Conservation (phyloP, 331 rosid genomes). For the Phaseolus coccineus region DNA sequence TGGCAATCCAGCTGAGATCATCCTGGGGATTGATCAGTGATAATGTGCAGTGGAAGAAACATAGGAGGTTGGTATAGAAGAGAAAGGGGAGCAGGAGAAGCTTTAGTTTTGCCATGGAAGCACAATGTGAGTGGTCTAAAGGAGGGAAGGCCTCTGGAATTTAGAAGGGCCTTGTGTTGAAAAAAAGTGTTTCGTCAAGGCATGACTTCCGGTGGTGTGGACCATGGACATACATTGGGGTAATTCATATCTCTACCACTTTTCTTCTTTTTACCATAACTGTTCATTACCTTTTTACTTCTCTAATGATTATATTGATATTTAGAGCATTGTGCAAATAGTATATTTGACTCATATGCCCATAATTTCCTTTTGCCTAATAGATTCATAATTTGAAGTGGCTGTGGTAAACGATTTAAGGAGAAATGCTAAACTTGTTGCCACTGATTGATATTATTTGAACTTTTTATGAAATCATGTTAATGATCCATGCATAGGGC, state of each 20-base stretch:
- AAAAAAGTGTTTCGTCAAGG: conserved; percentile 51
- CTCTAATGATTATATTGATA: neutral
- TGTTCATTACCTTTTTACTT: neutral
- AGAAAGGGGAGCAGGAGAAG: conserved; percentile 29
- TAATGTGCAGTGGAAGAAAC: conserved; percentile 50
- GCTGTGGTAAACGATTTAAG: neutral
- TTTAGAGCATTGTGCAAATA: neutral
- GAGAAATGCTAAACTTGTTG: neutral
- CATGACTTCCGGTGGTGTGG: conserved; percentile 60
- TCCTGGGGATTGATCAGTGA: conserved; percentile 53
- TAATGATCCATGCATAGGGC: neutral
- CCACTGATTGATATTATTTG: neutral
- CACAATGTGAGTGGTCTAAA: conserved; percentile 42
- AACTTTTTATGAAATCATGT: neutral
- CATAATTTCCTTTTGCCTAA: conserved; percentile 6
- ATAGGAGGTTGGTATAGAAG: conserved; percentile 40
- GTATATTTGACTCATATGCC: conserved; percentile 8
- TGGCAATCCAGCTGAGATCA: conserved; percentile 55
- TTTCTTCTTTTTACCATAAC: neutral
- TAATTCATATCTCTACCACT: conserved; percentile 26
- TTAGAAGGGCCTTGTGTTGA: conserved; percentile 29
- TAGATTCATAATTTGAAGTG: neutral
- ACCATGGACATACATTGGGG: conserved; percentile 38
- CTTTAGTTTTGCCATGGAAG: conserved; percentile 51
- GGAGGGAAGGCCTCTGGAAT: conserved; percentile 44